phyloP scores from a whole-genome alignment of 495 filamentous ascomycete species.

The Pyronema omphalodes region DNA sequence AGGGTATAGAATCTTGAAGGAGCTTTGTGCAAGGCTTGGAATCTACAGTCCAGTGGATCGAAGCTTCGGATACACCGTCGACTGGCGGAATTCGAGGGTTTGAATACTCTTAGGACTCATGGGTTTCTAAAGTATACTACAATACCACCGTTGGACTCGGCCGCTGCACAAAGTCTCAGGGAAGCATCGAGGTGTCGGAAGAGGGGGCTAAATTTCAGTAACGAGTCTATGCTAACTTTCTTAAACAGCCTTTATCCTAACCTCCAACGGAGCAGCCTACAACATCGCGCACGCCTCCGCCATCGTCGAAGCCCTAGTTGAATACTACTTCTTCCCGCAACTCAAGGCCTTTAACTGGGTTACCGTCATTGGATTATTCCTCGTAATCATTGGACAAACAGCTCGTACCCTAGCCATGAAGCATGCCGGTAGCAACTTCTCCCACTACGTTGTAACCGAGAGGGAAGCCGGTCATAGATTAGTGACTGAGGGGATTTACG shows the following conservation, averaged over 20 bases:
- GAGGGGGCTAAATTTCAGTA: not conserved
- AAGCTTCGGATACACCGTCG: too few relatives aligned
- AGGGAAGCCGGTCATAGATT: constrained; percentile 51
- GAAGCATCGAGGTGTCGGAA: too few relatives aligned
- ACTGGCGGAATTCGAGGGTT: too few relatives aligned
- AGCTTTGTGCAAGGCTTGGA: too few relatives aligned
- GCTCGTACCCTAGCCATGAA: constrained; percentile 65
- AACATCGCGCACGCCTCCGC: constrained; percentile 63
- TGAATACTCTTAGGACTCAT: too few relatives aligned
- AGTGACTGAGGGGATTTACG: constrained; percentile 54
- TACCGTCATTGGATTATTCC: constrained; percentile 35
- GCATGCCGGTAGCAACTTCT: constrained; percentile 80
- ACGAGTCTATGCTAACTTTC: too few relatives aligned
- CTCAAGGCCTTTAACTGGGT: constrained; percentile 3
- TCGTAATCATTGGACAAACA: constrained; percentile 55
- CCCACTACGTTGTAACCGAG: constrained; percentile 58
- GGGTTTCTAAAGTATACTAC: too few relatives aligned
- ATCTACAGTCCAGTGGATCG: too few relatives aligned
- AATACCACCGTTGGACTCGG: too few relatives aligned
- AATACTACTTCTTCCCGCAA: constrained; percentile 39
- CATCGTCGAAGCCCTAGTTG: constrained; percentile 47
- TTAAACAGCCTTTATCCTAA: constrained; percentile 55
- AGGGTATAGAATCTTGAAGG: too few relatives aligned
- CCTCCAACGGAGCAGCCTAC: constrained; percentile 70
- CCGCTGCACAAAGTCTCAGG: too few relatives aligned